These are phyloP conservation scores for Byssoonygena ceratinophila DNA, from an alignment of 2,329 filamentous ascomycete species.

Conservation along the genomic window DNA sequence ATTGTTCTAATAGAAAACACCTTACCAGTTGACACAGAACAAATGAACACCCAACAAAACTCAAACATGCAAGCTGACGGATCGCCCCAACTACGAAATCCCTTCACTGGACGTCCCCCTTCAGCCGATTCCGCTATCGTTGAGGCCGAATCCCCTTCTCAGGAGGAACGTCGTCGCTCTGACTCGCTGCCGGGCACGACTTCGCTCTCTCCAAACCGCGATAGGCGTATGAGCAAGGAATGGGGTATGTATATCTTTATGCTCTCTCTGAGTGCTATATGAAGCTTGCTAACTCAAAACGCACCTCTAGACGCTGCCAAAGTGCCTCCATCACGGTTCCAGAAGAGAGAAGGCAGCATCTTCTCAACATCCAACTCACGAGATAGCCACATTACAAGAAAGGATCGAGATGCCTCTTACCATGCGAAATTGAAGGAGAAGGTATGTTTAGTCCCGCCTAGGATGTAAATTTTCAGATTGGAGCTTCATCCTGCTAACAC, in stretches of 20 bases:
- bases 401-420: constrained; percentile 48
- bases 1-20: constrained; percentile 1
- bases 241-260: constrained; percentile 23
- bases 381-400: constrained; percentile 53
- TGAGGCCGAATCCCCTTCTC: neutral
- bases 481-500: neutral
- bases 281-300: neutral
- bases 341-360: constrained; percentile 59
- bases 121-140: constrained; percentile 10
- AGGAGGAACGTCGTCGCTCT: neutral
- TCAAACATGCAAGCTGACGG: constrained; percentile 1
- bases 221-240: constrained; percentile 30
- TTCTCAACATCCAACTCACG: constrained; percentile 55
- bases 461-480: neutral
- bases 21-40: constrained; percentile 1
- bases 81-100: constrained; percentile 4
- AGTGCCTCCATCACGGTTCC: constrained; percentile 56
- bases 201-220: constrained; percentile 7
- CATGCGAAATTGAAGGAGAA: constrained; percentile 45
- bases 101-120: constrained; percentile 11
- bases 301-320: constrained; percentile 50
- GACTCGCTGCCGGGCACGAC: neutral
- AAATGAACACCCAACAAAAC: constrained; percentile 1
- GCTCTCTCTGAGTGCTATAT: no score
- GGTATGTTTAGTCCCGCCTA: constrained; percentile 17